Evolutionary conservation across 1,284 basidiomycete species (phyloP), one percentile per base, ranked within the genome.

Genomic region (Ustilago loliicola): DNA sequence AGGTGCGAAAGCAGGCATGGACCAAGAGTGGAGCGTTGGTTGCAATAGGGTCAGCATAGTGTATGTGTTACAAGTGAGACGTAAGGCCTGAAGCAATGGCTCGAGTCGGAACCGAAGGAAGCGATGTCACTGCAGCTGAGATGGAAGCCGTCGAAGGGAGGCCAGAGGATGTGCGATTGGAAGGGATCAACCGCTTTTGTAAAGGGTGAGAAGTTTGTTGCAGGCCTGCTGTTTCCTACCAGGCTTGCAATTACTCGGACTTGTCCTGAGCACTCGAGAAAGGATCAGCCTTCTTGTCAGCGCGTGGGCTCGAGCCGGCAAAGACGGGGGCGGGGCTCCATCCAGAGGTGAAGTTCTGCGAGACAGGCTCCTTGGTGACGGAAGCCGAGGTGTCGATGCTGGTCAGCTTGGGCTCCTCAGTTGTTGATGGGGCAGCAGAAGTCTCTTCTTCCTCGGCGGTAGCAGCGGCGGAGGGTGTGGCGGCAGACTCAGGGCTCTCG

Each of bases 321-420:
- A 72, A 72, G 56, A 72, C 61, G 29, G 71, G 71, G 7, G 71
- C 71, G 27, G 71, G 71, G 55, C 66, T 75, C 66, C 66, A 69
- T 10, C 54, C 62, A n/a, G 63, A 66, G 27, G 59, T 66, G 55
- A 67, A 61, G 52, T 61, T 67, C 25, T 63, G 71, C 71, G 69
- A 48, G 55, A 34, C 30, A 3, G 58, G 17, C 36, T 58, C 54
- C 47, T 32, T 56, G 38, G 57, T 57, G 51, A 45, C 29, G 8
- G 58, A 45, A 21, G 70, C 58, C 21, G 66, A 69, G 9, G 67
- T 70, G 64, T 75, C 72, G 60, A 75, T 66, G 66, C 23, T 55
- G 25, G 59, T 38, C 27, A 55, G 40, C 65, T 67, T 67, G 61
- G 65, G 61, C 48, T 72, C 71, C 5, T 62, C 66, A 23, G 52